Conservation (phyloP, 306 rosid genomes). For the Astragalus membranaceus region DNA sequence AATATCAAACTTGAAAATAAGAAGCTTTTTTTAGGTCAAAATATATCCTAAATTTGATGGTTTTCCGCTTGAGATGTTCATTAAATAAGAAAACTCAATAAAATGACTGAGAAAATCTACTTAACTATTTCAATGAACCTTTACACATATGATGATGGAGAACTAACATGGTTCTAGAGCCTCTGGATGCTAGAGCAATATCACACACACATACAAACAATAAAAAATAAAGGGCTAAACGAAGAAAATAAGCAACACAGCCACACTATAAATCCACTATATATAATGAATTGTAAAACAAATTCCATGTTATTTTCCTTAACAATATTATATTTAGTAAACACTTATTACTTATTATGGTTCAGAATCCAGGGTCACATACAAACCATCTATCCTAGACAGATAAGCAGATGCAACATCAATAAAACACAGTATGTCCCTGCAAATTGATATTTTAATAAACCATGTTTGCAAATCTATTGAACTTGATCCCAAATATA, state of each 20-base stretch:
- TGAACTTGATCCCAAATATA: background rate
- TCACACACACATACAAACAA: background rate
- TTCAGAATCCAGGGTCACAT: background rate
- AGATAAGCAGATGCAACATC: conserved; percentile 5
- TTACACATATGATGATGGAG: conserved; percentile 3
- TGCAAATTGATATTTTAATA: conserved; percentile 4
- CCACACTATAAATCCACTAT: background rate
- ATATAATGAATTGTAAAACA: background rate
- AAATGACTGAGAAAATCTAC: conserved; percentile 4
- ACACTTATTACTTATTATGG: background rate
- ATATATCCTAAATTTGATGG: conserved; percentile 14
- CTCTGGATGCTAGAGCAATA: background rate
- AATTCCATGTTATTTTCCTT: background rate
- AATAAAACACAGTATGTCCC: background rate
- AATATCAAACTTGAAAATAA: conserved; percentile 19
- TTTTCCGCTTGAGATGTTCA: background rate
- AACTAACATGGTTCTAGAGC: background rate
- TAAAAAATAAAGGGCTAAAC: background rate
- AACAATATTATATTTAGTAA: conserved; percentile 1
- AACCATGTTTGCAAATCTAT: background rate
- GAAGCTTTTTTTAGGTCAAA: background rate
- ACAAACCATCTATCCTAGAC: background rate
- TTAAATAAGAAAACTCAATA: background rate
- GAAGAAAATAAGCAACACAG: background rate
- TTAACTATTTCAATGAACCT: background rate